Base-by-base conservation (phyloP, 2,329 filamentous ascomycete species). In the Ophiostoma montium region DNA sequence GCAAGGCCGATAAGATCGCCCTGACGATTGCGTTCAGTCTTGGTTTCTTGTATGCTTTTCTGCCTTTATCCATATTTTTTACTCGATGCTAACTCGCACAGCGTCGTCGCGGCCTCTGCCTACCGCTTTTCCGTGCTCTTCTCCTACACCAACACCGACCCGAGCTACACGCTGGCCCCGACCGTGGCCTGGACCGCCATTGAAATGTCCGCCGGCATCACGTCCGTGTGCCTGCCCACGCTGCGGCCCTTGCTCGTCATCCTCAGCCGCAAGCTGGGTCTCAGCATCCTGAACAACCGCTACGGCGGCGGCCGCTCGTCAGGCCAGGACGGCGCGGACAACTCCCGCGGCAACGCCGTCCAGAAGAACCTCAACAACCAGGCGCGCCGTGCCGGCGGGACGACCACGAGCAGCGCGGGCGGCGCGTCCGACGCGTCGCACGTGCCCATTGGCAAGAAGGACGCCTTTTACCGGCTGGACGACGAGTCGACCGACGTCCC, bases 121-220 rank as follows among this genome's bases (percentile, higher is more conserved):
- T 42, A 42, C 39, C 39, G 39, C 23, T 42, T 42, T 9, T 16
- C 11, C 16, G 39, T 42, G 10, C 39, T 42, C 23, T 42, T 42
- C 23, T 42, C 39, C 15, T 42, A 42, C 39, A 30, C 39, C 23
- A 42, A 31, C 23, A 5, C 23, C 15, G 39, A 42, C 30, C 39
- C 39, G 13, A 30, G 21, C 10, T 42, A 42, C 39, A 42, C 39
- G 15, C 39, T 42, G 15, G 39, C 39, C 3, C 39, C 39, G 4
- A 42, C 39, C 39, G 39, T 42, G 21, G 39, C 39, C 8, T 42
- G 39, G 39, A 42, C 39, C 16, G 39, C 39, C 39, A 42, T 42
- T 30, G 39, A 42, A 23, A 42, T 42, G 39, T 42, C 39, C 11
- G 39, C 39, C n/a, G 39, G 39, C 23, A 42, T 42, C 39, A 42